Evolutionary conservation across 2,329 filamentous ascomycete genomes (phyloP).

Genomic region (Ascomycota sp.): DNA sequence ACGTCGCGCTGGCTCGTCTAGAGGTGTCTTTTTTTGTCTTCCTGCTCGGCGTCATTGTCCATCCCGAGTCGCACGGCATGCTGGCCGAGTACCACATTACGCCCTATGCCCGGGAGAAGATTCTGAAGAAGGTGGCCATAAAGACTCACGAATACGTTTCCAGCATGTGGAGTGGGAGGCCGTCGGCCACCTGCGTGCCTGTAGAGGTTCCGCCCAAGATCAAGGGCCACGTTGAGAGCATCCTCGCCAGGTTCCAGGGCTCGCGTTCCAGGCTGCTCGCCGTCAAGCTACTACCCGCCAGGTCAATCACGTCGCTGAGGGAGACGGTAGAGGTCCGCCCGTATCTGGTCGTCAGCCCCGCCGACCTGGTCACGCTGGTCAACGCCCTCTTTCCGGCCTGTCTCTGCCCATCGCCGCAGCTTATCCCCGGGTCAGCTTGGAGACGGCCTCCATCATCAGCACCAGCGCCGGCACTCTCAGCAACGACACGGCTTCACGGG

Average conservation of each 20-base stretch:
- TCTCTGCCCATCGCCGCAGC: slow-evolving; percentile 48
- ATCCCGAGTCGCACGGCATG: slow-evolving; percentile 64
- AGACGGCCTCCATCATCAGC: slow-evolving; percentile 51
- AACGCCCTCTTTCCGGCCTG: slow-evolving; percentile 64
- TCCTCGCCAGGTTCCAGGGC: slow-evolving; percentile 42
- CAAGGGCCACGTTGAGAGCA: slow-evolving; percentile 49
- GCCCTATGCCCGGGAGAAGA: slow-evolving; percentile 71
- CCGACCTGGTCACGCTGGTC: slow-evolving; percentile 61
- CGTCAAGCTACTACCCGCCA: slow-evolving; percentile 45
- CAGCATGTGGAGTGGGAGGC: slow-evolving; percentile 52
- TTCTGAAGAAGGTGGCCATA: slow-evolving; percentile 59
- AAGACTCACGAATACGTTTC: slow-evolving; percentile 62
- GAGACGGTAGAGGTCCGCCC: slow-evolving; percentile 64
- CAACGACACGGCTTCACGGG: slow-evolving; percentile 44
- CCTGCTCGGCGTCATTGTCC: slow-evolving; percentile 62
- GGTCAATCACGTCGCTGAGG: slow-evolving; percentile 49
- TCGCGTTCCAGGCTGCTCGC: slow-evolving; percentile 25
- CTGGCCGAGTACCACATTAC: slow-evolving; percentile 85
- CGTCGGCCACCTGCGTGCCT: slow-evolving; percentile 29
- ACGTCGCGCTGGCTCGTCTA: slow-evolving; percentile 71
- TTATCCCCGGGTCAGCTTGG: slow-evolving; percentile 26
- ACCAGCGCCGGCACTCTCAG: slow-evolving; percentile 53
- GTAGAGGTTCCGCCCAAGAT: slow-evolving; percentile 36
- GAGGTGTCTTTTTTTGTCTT: slow-evolving; percentile 81
- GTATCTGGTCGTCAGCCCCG: slow-evolving; percentile 59